A percentile compares a stretch with the other conserved stretches of the same genome.
Conservation (phyloP, 192 early-diverging fungal genomes). For the Coemansia sp. region DNA sequence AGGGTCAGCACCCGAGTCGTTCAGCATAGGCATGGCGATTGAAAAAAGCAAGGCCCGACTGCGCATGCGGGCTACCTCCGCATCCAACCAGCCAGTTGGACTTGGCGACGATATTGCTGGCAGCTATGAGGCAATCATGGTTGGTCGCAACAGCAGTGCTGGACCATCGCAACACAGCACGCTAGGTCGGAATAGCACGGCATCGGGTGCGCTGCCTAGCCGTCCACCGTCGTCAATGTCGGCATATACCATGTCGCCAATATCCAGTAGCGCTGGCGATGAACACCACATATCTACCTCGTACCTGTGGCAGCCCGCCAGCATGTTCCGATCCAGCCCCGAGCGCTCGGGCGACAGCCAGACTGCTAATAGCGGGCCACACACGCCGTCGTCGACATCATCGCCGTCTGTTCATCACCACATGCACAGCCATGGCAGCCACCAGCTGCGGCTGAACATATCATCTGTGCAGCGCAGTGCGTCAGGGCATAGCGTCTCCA, state of each 20-base stretch:
- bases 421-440: constrained; percentile 14
- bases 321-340: constrained; percentile 31
- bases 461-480: constrained; percentile 49
- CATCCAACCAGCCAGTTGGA: constrained; percentile 28
- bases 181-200: constrained; percentile 12
- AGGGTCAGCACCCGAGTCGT: constrained; percentile 47
- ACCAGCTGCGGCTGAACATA: constrained; percentile 39
- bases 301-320: constrained; percentile 32
- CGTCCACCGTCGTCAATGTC: constrained; percentile 50
- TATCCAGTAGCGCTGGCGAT: constrained; percentile 47
- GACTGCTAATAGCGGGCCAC: constrained; percentile 8
- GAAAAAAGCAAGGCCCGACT: constrained; percentile 18
- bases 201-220: constrained; percentile 13
- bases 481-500: constrained; percentile 49
- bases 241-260: constrained; percentile 46
- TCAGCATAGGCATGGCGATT: constrained; percentile 29
- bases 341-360: constrained; percentile 28
- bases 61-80: constrained; percentile 40
- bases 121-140: constrained; percentile 2
- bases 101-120: constrained; percentile 9
- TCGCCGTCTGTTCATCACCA: constrained; percentile 35
- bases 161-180: constrained; percentile 10
- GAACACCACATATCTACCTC: constrained; percentile 12
- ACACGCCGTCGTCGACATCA: constrained; percentile 48
- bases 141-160: constrained; percentile 5